These are phyloP conservation scores for Heliamphora pulchella DNA, from an alignment of 179 eudicot species.

Conservation along the genomic window DNA sequence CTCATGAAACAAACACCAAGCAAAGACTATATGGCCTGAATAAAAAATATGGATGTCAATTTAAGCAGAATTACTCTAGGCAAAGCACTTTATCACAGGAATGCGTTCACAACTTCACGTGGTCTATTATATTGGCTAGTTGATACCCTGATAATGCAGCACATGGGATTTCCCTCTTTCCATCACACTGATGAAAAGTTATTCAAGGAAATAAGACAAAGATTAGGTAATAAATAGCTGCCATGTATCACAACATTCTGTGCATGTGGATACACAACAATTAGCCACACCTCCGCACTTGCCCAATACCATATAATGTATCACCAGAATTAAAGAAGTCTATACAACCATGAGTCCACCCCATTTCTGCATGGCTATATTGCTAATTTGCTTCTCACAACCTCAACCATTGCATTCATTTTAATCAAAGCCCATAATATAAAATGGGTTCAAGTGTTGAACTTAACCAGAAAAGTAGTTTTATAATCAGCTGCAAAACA, in stretches of 20 bases:
- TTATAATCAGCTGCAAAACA: neutral
- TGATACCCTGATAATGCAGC: neutral
- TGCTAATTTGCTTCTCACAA: neutral
- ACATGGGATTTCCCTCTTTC: neutral
- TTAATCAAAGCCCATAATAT: neutral
- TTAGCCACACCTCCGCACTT: neutral
- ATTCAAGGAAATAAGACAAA: neutral
- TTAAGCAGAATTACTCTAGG: neutral
- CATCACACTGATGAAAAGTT: neutral
- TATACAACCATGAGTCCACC: neutral
- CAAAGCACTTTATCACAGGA: neutral
- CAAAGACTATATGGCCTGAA: neutral
- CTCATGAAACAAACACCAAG: neutral
- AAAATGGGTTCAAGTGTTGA: neutral
- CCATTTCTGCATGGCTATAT: neutral
- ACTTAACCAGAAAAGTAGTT: neutral
- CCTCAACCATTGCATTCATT: neutral
- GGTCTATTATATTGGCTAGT: neutral
- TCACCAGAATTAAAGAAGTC: conserved; percentile 2
- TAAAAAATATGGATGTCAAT: neutral
- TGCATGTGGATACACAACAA: neutral
- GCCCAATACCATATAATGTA: neutral
- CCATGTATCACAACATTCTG: neutral
- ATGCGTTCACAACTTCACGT: neutral
- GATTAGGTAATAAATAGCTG: too few species aligned